Base-by-base conservation (phyloP, 192 early-diverging fungal species). In the Coemansia sp. region DNA sequence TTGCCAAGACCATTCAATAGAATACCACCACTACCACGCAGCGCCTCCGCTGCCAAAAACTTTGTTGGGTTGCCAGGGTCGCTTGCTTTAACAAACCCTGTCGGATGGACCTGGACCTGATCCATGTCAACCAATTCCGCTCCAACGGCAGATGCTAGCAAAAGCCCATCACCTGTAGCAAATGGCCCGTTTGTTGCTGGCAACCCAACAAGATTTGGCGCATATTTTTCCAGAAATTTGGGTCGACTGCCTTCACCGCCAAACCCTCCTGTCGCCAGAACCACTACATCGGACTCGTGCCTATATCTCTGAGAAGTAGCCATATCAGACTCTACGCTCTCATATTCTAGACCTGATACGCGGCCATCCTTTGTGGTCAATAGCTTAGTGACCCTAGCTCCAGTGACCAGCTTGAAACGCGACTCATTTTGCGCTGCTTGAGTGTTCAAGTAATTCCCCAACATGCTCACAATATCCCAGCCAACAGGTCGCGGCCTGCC, bases 31-130 rank as follows among this genome's bases (percentile, higher is more conserved):
- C 87, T 89, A 72, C 95, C 95, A 74, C 95, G 93, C 59, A 97
- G 89, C 10, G 95, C 94, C 79, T 97, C 95, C 21, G 95, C 94
- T 40, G 95, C 95, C 70, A 97, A 82, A 77, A 97, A 94, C 87
- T 95, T 95, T 73, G 94, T 91, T 67, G 93, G 91, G 58, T 91
- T 91, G 67, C 91, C 85, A 16, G 94, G 94, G 37, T 95, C 92
- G n/a, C 85, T 86, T 45, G 90, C 89, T 67, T 93, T 91, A 35
- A 97, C 94, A 59, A 96, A 84, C 67, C 95, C 95, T 30, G 95
- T 98, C n/a, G 95, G 95, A 70, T 98, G 94, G 34, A 98, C 93
- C 81, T 98, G 95, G 55, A 98, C 92, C 79, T 93, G 95, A 63
- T 98, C 93, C 87, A 98, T 89, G 83, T 95, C 93, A 59, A 95